Base-by-base conservation (phyloP, 2,329 filamentous ascomycete species). In the Sclerotinia nivalis region DNA sequence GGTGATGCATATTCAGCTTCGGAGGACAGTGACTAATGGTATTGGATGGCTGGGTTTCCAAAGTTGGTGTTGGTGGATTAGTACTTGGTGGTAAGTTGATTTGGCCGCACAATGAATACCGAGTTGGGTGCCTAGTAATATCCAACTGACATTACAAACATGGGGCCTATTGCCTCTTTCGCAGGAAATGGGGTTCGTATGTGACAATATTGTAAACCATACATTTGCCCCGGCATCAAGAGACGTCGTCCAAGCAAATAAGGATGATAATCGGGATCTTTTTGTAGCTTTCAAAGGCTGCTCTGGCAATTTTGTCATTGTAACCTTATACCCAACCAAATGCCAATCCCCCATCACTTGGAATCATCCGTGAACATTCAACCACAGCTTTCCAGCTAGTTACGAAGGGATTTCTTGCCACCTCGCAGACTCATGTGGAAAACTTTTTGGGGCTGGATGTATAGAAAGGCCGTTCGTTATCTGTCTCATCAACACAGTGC, bases 261-360 rank as follows among this genome's bases (percentile, higher is more conserved):
- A 80, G 18, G 75, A 74, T 0, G 43, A 66, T 18, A 78, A 88
- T 71, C 71, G 80, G 0, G 85, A 88, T 66, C 79, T 89, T 12
- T 88, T 81, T 77, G 81, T 79, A 73, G 85, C 84, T 0, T 81
- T 88, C 5, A 83, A 84, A 66, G 87, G 86, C 7, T 86, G 87
- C n/a, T 84, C 71, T 43, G 15, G 1, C 40, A 43, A 43, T 43
- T 18, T 18, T 15, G 86, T 85, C 54, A 81, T 86, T 70, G 81
- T 85, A 13, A 84, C 83, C 6, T 78, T n/a, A n/a, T n/a, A n/a
- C n/a, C n/a, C 31, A 61, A 5, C 5, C 22, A 47, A 34, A 9
- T 15, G 45, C 9, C n/a, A 50, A 52, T 52, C 43, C 45, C n/a
- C 55, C 22, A 15, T 52, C 56, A 22, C 31, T 52, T 9, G 34